Evolutionary conservation across 805 yeast genomes (phyloP).

Genomic region (Candida ficus): DNA sequence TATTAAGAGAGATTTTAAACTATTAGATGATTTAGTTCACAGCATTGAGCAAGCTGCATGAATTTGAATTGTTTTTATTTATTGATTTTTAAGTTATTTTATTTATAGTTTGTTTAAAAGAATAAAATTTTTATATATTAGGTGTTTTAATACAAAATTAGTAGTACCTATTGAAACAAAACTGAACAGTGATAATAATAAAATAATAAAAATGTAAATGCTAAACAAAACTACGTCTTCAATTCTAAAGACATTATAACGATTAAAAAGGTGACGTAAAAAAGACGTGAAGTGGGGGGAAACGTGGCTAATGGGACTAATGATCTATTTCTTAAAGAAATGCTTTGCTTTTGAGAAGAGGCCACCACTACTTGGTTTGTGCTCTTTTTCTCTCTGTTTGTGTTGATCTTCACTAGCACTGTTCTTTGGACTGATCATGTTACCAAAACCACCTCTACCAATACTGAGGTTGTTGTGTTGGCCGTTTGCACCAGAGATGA

Average conservation of each 20-base stretch:
- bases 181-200: too few species aligned
- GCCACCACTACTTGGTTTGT: slow-evolving; percentile 28
- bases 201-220: too few species aligned
- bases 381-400: slow-evolving; percentile 18
- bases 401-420: slow-evolving; percentile 21
- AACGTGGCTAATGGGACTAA: too few species aligned
- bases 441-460: slow-evolving; percentile 67
- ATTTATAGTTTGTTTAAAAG: neutral
- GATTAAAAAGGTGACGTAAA: neutral
- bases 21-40: slow-evolving; percentile 67
- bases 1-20: slow-evolving; percentile 73
- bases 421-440: slow-evolving; percentile 39
- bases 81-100: neutral
- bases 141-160: too few species aligned
- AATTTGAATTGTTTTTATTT: slow-evolving; percentile 4
- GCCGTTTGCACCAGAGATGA: slow-evolving; percentile 30
- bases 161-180: too few species aligned
- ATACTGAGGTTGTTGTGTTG: slow-evolving; percentile 29
- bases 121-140: too few species aligned
- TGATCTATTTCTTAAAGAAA: slow-evolving; percentile 30
- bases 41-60: slow-evolving; percentile 15
- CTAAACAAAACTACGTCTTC: too few species aligned
- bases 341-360: slow-evolving; percentile 42
- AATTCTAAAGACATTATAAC: too few species aligned
- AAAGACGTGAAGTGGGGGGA: too few species aligned